Base-by-base conservation (phyloP, 1,139 yeast species). In the Chernovozyma aurita region DNA sequence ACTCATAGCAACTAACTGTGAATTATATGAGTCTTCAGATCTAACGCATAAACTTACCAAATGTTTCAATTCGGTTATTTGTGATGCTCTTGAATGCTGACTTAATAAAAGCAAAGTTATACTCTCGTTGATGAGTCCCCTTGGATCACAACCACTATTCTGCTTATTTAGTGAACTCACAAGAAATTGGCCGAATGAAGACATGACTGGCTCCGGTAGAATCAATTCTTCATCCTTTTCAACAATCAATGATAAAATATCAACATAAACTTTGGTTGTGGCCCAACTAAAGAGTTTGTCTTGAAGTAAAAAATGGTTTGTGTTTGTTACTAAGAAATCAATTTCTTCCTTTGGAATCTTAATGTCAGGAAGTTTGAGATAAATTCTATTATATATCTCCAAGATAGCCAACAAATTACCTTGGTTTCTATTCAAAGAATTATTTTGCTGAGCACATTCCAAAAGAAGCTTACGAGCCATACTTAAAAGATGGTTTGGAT, bases 361-460 rank as follows among this genome's bases (percentile, higher is more conserved):
- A 12, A 35, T 14, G 18, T 29, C 22, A 3, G 42, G 44, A n/a
- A 31, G 20, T 4, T 28, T 28, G 27, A 39, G 8, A 34, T 38
- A 18, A 7, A 33, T 24, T 36, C 45, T 32, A n/a, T 33, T 28
- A 43, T 39, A 21, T 56, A 49, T 43, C 57, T 66, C 46, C 52
- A 61, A 20, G 65, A 55, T 7, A 18, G 84, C 78, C 30, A 81
- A 46, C 12, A 80, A 51, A 13, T 57, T 52, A 1, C 94, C 94
- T 52, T 84, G 94, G 0, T 70, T 48, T 31, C 56, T 57, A 48
- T 84, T 82, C 35, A 28, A 18, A 12, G 15, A n/a, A 3, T 16
- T 15, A 4, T 20, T n/a, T 50, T 35, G 4, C 28, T 14, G 9
- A 26, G 11, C 9, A 26, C 22, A 13, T 14, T 33, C 33, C 44